Conservation (phyloP, 495 filamentous ascomycete genomes). For the Talaromyces adpressus region DNA sequence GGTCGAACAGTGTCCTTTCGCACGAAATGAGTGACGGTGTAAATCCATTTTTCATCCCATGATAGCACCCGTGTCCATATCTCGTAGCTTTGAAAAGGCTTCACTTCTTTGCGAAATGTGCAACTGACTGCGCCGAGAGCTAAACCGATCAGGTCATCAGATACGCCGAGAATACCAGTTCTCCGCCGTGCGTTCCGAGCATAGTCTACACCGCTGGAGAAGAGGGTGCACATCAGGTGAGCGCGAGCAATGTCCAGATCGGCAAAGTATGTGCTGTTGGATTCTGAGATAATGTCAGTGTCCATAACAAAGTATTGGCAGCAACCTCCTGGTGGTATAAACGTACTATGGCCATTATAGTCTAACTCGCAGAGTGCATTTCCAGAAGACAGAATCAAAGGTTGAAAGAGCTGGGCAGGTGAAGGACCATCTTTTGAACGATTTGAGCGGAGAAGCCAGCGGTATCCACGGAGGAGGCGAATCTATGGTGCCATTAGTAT, state of each 20-base stretch:
- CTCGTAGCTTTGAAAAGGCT: constrained; percentile 61
- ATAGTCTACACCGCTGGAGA: constrained; percentile 31
- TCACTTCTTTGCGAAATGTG: constrained; percentile 62
- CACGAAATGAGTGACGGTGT: constrained; percentile 58
- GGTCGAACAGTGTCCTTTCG: constrained; percentile 35
- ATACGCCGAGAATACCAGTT: constrained; percentile 11
- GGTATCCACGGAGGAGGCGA: constrained; percentile 8
- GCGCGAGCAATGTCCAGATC: constrained; percentile 70
- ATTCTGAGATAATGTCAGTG: constrained; percentile 26
- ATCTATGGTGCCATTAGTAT: background rate
- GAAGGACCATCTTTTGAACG: constrained; percentile 7
- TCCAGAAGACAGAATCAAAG: constrained; percentile 35
- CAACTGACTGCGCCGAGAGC: constrained; percentile 63
- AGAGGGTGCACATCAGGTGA: constrained; percentile 52
- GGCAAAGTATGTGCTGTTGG: constrained; percentile 74
- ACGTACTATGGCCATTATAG: constrained; percentile 64
- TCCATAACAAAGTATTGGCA: background rate
- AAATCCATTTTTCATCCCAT: constrained; percentile 72
- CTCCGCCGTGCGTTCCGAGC: constrained; percentile 16
- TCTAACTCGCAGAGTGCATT: constrained; percentile 57
- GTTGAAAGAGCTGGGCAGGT: constrained; percentile 31
- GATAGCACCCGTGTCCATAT: constrained; percentile 63
- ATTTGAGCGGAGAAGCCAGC: constrained; percentile 5
- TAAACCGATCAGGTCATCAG: constrained; percentile 36
- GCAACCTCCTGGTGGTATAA: background rate